Conservation (phyloP, 176 grass and related monocot species). For the Miscanthus lutarioriparius region DNA sequence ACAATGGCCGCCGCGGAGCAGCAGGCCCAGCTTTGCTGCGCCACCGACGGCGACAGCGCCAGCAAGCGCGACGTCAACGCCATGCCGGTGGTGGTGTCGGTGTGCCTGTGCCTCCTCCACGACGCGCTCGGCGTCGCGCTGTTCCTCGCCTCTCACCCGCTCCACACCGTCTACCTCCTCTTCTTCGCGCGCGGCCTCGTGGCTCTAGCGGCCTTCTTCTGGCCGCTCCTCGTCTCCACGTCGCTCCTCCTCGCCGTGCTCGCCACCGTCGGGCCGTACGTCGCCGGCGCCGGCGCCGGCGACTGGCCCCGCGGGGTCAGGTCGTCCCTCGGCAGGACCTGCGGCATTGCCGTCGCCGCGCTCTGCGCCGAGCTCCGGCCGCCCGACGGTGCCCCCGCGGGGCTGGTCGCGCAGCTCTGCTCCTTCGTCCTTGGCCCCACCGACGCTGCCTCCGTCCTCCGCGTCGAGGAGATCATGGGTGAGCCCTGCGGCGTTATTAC, state of each 20-base stretch:
- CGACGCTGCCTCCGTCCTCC: slow-evolving; percentile 25
- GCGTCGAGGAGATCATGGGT: slow-evolving; percentile 48
- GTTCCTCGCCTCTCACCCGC: slow-evolving; percentile 68
- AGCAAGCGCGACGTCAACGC: slow-evolving; percentile 9
- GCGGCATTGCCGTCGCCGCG: slow-evolving; percentile 53
- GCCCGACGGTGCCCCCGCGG: background rate
- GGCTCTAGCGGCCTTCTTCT: slow-evolving; percentile 59
- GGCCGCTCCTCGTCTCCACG: slow-evolving; percentile 75
- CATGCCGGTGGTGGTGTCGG: slow-evolving; percentile 22
- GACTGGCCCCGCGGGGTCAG: slow-evolving; percentile 2
- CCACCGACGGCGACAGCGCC: background rate
- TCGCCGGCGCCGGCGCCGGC: background rate
- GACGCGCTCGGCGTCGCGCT: slow-evolving; percentile 50
- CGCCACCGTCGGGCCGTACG: slow-evolving; percentile 49
- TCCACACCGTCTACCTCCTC: slow-evolving; percentile 72
- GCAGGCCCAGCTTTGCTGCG: slow-evolving; percentile 25
- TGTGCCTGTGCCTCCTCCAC: slow-evolving; percentile 34
- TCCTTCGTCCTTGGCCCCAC: slow-evolving; percentile 45
- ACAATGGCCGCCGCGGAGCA: slow-evolving; percentile 27
- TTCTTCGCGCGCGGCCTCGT: slow-evolving; percentile 69
- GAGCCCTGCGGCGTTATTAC: slow-evolving; percentile 29
- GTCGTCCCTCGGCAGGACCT: slow-evolving; percentile 61
- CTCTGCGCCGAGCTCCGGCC: slow-evolving; percentile 45
- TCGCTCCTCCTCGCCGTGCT: slow-evolving; percentile 60
- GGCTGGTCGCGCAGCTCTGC: slow-evolving; percentile 56